Base-by-base conservation (phyloP, 23 red algal species). In the Gracilaria domingensis region DNA sequence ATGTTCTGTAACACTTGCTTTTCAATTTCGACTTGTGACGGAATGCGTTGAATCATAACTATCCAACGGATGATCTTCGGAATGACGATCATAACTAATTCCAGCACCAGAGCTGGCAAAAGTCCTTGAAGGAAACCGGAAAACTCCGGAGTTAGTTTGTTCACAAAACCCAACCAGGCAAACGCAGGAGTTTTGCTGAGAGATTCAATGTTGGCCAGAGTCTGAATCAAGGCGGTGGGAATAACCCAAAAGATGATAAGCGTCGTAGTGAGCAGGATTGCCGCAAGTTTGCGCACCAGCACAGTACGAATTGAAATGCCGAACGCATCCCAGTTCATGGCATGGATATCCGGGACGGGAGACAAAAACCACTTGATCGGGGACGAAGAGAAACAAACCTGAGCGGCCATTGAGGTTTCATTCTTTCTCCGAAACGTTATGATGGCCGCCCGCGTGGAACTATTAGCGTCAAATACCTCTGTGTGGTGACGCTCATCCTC, bases 211-310 rank as follows among this genome's bases (percentile, higher is more conserved):
- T 93, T 93, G 21, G 80, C 80, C 39, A 93, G 20, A 32, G 77
- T 75, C 66, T 80, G 72, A 66, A 93, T 77, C 26, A 75, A 50
- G 9, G 79, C 72, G 14, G 70, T 71, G 18, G 79, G 76, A 25
- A 93, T 75, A 32, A 82, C 82, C 89, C 89, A 93, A 61, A 93
- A 93, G 16, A 93, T 51, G 47, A 80, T 93, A 20, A 93, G 80
- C 62, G 73, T 47, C 14, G 82, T 57, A 11, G 51, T 55, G 33
- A 74, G 58, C 49, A 84, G 26, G 4, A 75, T 17, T 4, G 79
- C 60, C 2, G 42, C 77, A 7, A 73, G 32, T 42, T 93, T 84
- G 25, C 89, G 89, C 25, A 93, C 35, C 16, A 66, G 64, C 66
- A 83, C 47, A 24, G 79, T 83, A 36, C 69, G 45, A 40, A 32